A percentile compares a stretch with the other conserved stretches of the same genome.
Evolutionary conservation across 2,329 filamentous ascomycete genomes (phyloP).

Genomic region (Bisporella sp.): DNA sequence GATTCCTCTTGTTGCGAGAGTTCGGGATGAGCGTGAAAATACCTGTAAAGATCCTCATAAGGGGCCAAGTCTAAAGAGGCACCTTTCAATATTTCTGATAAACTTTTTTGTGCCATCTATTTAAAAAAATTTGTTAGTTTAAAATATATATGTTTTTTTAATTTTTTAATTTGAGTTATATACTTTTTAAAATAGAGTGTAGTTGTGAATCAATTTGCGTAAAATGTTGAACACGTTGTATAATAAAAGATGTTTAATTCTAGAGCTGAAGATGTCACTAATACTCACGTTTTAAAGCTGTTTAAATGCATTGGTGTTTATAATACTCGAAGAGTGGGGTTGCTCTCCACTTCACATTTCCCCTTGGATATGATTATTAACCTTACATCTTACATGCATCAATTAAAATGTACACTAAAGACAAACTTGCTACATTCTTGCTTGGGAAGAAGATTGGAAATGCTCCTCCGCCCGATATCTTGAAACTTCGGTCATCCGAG

Average conservation of each 20-base stretch:
- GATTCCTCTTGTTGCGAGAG: conserved; percentile 47
- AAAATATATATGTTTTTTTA: background rate
- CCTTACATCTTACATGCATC: background rate
- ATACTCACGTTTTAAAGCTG: background rate
- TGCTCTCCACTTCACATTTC: background rate
- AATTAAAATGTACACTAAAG: conserved; percentile 14
- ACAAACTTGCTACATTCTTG: conserved; percentile 17
- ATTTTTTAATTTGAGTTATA: background rate
- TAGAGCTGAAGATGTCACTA: background rate
- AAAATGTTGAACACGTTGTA: no score
- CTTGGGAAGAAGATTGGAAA: conserved; percentile 17
- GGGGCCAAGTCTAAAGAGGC: conserved; percentile 6
- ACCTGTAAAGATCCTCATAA: conserved; percentile 50
- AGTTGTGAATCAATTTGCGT: no score
- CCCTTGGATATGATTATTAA: background rate
- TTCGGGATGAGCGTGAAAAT: conserved; percentile 52
- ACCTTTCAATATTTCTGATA: background rate
- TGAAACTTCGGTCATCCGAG: conserved; percentile 21
- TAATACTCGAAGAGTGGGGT: background rate
- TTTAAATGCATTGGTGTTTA: background rate
- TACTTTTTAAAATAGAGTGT: no score
- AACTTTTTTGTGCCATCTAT: background rate
- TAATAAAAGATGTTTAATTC: background rate
- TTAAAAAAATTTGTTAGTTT: background rate
- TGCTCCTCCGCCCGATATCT: conserved; percentile 15